Evolutionary conservation across 495 filamentous ascomycete genomes (phyloP).

Genomic region (Pyrenula massariospora): DNA sequence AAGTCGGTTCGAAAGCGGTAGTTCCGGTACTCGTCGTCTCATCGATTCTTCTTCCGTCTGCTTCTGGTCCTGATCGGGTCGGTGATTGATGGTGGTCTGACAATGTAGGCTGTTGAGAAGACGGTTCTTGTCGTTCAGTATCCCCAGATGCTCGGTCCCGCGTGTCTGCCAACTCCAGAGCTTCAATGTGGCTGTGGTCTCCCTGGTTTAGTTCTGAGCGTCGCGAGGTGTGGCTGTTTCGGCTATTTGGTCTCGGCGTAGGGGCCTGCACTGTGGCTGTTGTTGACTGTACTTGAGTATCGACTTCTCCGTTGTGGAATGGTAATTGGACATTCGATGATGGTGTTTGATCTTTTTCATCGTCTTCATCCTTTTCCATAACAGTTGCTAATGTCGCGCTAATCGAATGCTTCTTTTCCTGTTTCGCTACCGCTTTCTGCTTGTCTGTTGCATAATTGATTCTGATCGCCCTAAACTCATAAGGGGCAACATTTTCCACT

Average conservation of each 20-base stretch:
- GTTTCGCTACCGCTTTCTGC: not conserved
- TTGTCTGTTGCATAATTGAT: slow-evolving; percentile 4
- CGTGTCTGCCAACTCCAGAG: not conserved
- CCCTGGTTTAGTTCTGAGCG: not conserved
- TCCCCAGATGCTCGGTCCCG: not conserved
- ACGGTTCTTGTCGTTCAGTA: not conserved
- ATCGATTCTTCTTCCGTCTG: not conserved
- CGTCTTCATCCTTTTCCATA: not conserved
- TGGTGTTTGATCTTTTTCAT: not conserved
- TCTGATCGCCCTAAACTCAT: slow-evolving; percentile 5
- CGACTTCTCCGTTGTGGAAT: not conserved
- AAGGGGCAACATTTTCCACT: not conserved
- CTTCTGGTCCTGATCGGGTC: not conserved
- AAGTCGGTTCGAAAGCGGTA: not conserved
- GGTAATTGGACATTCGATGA: not conserved
- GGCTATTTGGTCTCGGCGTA: not conserved
- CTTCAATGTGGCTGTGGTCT: not conserved
- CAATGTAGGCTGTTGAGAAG: not conserved
- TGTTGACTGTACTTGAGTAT: not conserved
- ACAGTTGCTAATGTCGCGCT: not conserved
- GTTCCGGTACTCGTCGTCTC: not conserved
- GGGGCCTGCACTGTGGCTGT: not conserved
- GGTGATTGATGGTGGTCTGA: not conserved
- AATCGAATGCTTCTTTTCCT: not conserved
- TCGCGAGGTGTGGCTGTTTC: not conserved